These are phyloP conservation scores for Neckera pumila DNA, from an alignment of 225 moss, liverwort and hornwort species.

Conservation along the genomic window DNA sequence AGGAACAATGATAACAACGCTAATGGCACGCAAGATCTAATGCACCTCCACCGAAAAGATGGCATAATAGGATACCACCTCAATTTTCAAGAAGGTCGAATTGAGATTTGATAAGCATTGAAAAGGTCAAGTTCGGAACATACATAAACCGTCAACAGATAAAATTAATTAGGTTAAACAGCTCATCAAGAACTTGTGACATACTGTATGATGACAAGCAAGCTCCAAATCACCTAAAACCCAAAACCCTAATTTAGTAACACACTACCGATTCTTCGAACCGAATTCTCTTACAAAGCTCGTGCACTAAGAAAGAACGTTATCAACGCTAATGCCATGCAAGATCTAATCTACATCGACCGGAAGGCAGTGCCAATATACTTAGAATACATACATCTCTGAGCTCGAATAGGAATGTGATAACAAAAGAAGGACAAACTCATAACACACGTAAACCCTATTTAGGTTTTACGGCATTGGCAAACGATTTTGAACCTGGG, in stretches of 20 bases:
- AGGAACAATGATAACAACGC: neutral
- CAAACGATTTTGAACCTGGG: slow-evolving; percentile 35
- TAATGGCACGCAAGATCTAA: neutral
- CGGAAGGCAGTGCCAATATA: neutral
- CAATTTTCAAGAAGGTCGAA: neutral
- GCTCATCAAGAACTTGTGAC: neutral
- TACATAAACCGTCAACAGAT: neutral
- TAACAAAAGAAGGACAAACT: neutral
- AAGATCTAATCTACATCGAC: neutral
- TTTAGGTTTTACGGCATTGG: neutral
- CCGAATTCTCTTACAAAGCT: neutral
- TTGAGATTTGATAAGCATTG: neutral
- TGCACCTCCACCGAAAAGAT: neutral
- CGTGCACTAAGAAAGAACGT: neutral
- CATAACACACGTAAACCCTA: neutral
- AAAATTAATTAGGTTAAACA: neutral
- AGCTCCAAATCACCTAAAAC: neutral
- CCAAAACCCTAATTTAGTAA: neutral
- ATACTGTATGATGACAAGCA: neutral
- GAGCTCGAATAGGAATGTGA: neutral
- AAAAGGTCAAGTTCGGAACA: neutral
- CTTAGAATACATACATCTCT: neutral
- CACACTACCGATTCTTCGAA: neutral
- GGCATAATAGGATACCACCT: neutral
- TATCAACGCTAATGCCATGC: neutral